Conservation (phyloP, 2,329 filamentous ascomycete species). For the Fusarium piperis region DNA sequence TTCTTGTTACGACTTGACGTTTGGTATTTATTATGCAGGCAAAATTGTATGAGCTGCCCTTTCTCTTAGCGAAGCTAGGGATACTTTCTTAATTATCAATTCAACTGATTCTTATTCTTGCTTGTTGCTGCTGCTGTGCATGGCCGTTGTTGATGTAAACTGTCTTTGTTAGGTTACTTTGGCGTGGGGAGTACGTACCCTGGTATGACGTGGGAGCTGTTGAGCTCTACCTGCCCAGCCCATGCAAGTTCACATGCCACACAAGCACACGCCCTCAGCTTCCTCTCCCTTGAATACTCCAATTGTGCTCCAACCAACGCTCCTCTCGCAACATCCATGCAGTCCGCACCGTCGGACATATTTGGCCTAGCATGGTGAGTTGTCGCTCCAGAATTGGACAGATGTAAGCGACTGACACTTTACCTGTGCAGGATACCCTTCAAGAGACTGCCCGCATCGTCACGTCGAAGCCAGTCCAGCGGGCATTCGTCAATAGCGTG, state of each 20-base stretch:
- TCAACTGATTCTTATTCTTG: not conserved
- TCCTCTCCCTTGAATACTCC: slow-evolving; percentile 5
- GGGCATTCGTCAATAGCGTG: slow-evolving; percentile 58
- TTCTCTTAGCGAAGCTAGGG: slow-evolving; percentile 19
- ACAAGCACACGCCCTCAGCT: not conserved
- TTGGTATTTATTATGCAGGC: slow-evolving; percentile 16
- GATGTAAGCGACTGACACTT: slow-evolving; percentile 6
- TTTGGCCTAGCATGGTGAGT: slow-evolving; percentile 31
- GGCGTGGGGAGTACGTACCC: slow-evolving; percentile 26
- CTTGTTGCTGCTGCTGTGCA: not conserved
- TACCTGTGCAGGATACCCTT: slow-evolving; percentile 45
- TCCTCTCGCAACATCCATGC: slow-evolving; percentile 8
- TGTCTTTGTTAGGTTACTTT: not conserved
- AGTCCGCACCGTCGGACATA: slow-evolving; percentile 12
- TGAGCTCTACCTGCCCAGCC: slow-evolving; percentile 17
- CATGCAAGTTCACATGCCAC: slow-evolving; percentile 40
- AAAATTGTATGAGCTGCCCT: slow-evolving; percentile 33
- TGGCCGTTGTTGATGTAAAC: not conserved
- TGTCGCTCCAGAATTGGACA: not conserved
- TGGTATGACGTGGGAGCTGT: slow-evolving; percentile 36
- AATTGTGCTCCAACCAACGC: not conserved
- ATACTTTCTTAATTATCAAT: slow-evolving; percentile 2
- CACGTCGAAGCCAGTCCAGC: slow-evolving; percentile 63
- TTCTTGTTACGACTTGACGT: slow-evolving; percentile 28
- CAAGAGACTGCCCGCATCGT: slow-evolving; percentile 50